phyloP scores from a whole-genome alignment of 1,284 basidiomycete genomes.

The Pseudozyma sp. region DNA sequence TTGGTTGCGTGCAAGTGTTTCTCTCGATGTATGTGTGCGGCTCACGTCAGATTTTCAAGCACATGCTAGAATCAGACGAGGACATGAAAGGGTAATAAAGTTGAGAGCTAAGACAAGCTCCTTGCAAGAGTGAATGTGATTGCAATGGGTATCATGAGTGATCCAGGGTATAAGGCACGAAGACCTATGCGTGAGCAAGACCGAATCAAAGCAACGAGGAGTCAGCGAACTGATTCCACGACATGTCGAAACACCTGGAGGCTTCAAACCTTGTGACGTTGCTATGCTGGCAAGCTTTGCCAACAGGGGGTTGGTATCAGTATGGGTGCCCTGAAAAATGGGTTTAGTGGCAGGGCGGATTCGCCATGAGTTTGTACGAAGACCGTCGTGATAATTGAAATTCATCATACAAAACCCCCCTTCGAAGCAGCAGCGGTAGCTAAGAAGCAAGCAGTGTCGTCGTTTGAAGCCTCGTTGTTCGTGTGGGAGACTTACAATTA shows the following conservation, averaged over 20 bases:
- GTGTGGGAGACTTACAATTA: background rate
- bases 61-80: background rate
- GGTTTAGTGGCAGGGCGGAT: constrained; percentile 65
- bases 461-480: no score
- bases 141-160: background rate
- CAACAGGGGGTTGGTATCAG: constrained; percentile 20
- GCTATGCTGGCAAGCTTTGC: background rate
- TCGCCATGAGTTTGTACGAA: constrained; percentile 62
- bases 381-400: constrained; percentile 63
- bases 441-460: no score
- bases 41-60: no score
- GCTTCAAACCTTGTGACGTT: background rate
- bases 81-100: no score
- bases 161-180: background rate
- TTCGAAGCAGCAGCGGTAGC: background rate
- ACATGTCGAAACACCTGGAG: no score
- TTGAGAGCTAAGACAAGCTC: background rate
- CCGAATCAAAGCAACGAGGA: background rate
- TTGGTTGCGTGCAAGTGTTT: no score
- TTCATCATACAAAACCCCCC: constrained; percentile 36
- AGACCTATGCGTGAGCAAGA: background rate
- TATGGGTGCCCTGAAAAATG: constrained; percentile 57
- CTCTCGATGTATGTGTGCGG: no score
- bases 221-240: constrained; percentile 1
- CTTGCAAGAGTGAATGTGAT: background rate